Evolutionary conservation across 768 basidiomycete species (phyloP), one percentile per base, ranked within the genome.

Genomic region (Termitomyces sp.): DNA sequence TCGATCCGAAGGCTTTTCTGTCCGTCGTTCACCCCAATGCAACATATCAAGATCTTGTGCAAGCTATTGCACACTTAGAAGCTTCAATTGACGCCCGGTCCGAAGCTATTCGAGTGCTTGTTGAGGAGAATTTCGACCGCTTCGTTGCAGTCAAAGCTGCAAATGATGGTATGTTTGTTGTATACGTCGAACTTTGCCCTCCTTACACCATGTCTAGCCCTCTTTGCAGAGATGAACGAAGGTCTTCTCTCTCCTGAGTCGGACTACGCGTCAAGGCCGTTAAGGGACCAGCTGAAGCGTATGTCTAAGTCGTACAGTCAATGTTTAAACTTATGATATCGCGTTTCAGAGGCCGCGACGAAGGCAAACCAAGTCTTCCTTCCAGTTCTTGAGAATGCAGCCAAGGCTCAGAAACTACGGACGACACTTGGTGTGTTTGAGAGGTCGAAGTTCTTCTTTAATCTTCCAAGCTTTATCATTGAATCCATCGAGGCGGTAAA

Each of bases 131-230:
- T 73, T 98, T 98, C 74, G 96, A 98, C 75, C 83, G 94, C 13
- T 99, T 98, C 69, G 96, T 98, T 18, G 92, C 93, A 3, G 96
- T 99, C 59, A 99, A 99, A 69, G 92, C 93, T 9, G 92, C 91
- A 9, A 96, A 92, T n/a, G 96, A 96, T 74, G 91, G 96, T 95
- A 73, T 57, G 78, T 59, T 32, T 44, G 18, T 65, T 49, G 33
- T 35, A 45, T 38, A 53, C 35, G 18, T 58, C 18, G 54, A 20
- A 57, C 48, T 38, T 22, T 50, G 28, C 44, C 39, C 24, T 52
- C 57, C 70, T 67, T 55, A 45, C 18, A 39, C 13, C 40, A 55
- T 51, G 9, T 53, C 12, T 67, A 98, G 96, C 91, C 4, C 76
- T 97, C 11, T 90, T 94, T 70, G 83, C 87, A 28, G 95, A 97